Base-by-base conservation (phyloP, 1,139 yeast species). In the Blastobotrys capitulatus region DNA sequence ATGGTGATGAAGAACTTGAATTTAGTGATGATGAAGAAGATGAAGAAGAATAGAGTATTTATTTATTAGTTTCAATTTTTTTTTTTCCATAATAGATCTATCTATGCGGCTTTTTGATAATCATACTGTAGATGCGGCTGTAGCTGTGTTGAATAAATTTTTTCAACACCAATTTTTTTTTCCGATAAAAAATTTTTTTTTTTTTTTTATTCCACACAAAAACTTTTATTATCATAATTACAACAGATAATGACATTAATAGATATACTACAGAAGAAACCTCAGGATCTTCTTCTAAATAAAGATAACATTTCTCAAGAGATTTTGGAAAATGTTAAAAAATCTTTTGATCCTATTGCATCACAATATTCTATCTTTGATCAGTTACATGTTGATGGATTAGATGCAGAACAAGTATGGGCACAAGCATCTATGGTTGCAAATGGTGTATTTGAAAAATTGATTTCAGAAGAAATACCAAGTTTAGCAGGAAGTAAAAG, bases 391-490 rank as follows among this genome's bases (percentile, higher is more conserved):
- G 76, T 86, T 25, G 95, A 88, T 48, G 97, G 97, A 0, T 73
- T 92, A 51, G 96, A 87, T 64, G 83, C 96, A 15, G 79, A 85
- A 39, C 97, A 92, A 65, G 90, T 92, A 0, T 92, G 90, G 87
- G 95, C 95, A 48, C 97, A 92, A 66, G 83, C 88, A 2, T 87
- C 85, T 66, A 77, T 92, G 72, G 83, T 92, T 27, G 73, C 88
- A 42, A 92, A 85, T 52, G 82, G 82, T 4, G 81, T 82, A 22
- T 79, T 80, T 41, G 86, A 80, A 42, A 73, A 74, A 49, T 69
- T 86, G 48, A 60, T 82, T 65, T 59, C 60, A 48, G 61, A 59
- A 22, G 62, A 59, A 18, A 54, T 62, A 18, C 61, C 60, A 16
- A 16, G 49, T 27, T 37, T 50, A 15, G 50, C 49, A 34, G 52